Evolutionary conservation across 331 rosid genomes (phyloP), one percentile per base, ranked within the genome.

Genomic region (Quercus lobata): DNA sequence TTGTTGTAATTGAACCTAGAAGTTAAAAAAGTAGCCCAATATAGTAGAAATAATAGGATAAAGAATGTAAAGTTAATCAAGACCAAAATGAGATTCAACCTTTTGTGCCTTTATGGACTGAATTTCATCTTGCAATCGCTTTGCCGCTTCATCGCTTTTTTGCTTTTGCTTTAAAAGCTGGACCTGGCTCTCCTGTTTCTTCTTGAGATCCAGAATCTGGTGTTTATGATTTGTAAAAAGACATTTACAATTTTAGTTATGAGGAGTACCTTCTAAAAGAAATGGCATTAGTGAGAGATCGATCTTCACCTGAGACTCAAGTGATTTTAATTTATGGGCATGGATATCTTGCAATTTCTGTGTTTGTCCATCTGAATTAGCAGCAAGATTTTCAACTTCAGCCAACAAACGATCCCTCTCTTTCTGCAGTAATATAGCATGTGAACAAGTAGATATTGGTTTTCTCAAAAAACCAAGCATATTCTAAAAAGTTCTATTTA

Each of bases 301-400:
- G 17, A 32, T 68, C 44, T 63, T 78, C 87, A 96, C 99, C 97
- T 92, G 99, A 76, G 94, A 87, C 87, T 96, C 99, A 52, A 96
- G 99, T 69, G 89, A 83, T 85, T 91, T 96, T 78, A 96, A 82
- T 92, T 93, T 96, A 73, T 92, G 98, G 85, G 98, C 83, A 86
- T 96, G 98, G 66, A 81, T 86, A 86, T 96, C 99, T 90, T 96
- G 97, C 80, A 87, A 69, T 82, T 92, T 96, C 77, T 93, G 99
- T 72, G 98, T 82, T 88, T 93, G 99, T 77, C 98, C 99, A 86
- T 96, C 99, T 76, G 95, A 84, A 82, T 82, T 85, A 79, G 97
- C 94, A 83, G 99, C 94, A 84, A 96, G 95, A 83, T 88, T 93
- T 92, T 96, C 99, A 83, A 96, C 99, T 88, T 93, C 99, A 83